Evolutionary conservation across 169 alveolate species (phyloP), one percentile per base, ranked within the genome.

Genomic region (Cryptosporidium muris): DNA sequence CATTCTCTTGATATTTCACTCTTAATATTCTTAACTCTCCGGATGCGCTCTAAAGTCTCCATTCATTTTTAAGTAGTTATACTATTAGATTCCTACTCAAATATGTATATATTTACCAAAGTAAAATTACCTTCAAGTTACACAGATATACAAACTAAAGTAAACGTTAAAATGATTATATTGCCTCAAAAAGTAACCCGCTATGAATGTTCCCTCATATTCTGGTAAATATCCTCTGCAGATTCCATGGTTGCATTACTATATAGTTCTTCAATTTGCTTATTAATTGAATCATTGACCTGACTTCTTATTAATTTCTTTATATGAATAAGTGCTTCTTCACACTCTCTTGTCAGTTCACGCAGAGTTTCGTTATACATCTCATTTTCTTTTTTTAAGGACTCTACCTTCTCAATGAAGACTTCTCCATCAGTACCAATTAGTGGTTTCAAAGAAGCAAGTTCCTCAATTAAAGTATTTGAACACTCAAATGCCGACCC

Each of bases 171-270:
- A 0, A 25, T 25, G 25, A 25, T 25, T 25, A 25, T 0, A 25
- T 25, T 25, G 25, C 25, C 25, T 25, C 25, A 25, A 25, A 25
- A 25, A 25, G 25, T 25, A 25, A 25, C 25, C 25, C 25, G 25
- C 25, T 60, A 68, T 68, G 53, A 42, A 60, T 36, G 11, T 16
- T 60, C 9, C 25, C 60, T 42, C 8, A 12, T 49, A 8, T 47
- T 56, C 49, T 62, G 63, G 68, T 74, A 74, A 47, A 74, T 74
- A 58, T 74, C 85, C 6, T 63, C 68, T 45, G 60, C 48, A 52
- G 60, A 43, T 11, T 74, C 56, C 85, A 74, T 74, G 40, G 16
- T 74, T 48, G 54, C 60, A n/a, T 42, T 45, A 16, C 56, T 56
- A n/a, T 74, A 34, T 14, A 16, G 42, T 3, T 45, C 7, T 5